Percentiles rank a stretch among this genome's conserved stretches.
phyloP scores from a whole-genome alignment of 2,329 filamentous ascomycete species.

The Aspergillus quadricinctus region DNA sequence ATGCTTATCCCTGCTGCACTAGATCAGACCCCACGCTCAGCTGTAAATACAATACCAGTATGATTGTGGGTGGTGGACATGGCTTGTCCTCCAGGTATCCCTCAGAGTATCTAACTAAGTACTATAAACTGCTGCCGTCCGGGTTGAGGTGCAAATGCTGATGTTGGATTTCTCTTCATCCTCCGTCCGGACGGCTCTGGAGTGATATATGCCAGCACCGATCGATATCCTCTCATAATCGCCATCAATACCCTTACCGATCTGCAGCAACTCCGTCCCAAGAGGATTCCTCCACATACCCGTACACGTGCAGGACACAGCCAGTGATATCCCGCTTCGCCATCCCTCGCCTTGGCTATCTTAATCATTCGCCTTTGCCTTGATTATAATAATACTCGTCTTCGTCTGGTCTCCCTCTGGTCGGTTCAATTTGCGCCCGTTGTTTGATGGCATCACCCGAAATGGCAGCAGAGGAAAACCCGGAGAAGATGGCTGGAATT shows the following conservation, averaged over 20 bases:
- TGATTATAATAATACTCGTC: neutral
- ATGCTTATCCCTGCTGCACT: neutral
- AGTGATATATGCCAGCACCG: neutral
- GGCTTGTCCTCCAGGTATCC: neutral
- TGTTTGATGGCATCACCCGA: neutral
- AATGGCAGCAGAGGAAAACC: slow-evolving; percentile 14
- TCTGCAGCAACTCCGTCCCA: neutral
- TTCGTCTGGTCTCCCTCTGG: neutral
- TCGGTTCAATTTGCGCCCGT: neutral
- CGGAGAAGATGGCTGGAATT: slow-evolving; percentile 21
- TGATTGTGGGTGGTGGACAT: neutral
- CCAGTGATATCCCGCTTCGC: neutral
- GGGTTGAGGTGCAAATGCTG: neutral
- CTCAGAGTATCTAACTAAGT: neutral
- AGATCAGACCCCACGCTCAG: neutral
- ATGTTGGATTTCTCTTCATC: neutral
- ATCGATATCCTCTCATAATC: neutral
- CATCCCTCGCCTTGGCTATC: neutral
- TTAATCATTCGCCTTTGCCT: neutral
- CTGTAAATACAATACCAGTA: neutral
- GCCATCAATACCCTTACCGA: neutral
- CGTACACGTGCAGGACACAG: neutral
- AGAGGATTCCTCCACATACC: neutral
- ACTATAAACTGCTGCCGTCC: neutral
- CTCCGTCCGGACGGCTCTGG: neutral